Evolutionary conservation across 495 filamentous ascomycete genomes (phyloP).

Genomic region (Penicillium nucicola): DNA sequence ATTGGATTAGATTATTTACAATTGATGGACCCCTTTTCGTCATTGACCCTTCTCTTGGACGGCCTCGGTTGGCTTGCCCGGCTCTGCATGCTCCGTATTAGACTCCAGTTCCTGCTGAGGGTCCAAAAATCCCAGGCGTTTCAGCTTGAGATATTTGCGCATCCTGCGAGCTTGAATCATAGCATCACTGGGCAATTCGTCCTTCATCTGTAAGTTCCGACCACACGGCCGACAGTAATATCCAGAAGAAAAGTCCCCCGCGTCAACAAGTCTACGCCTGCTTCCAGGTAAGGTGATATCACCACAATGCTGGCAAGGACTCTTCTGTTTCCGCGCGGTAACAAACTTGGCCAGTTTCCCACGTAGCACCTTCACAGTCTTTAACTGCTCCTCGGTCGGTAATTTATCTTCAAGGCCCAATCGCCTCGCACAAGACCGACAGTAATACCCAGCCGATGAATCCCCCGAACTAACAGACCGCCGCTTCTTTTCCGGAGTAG

Average conservation of each 20-base stretch:
- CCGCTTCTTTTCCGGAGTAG: neutral
- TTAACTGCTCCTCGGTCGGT: neutral
- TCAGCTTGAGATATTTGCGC: neutral
- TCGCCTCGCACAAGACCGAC: neutral
- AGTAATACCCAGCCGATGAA: constrained; percentile 3
- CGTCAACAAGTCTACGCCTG: constrained; percentile 1
- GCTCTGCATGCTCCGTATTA: no score
- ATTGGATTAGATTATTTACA: no score
- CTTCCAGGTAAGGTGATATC: neutral
- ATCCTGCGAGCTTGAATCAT: neutral
- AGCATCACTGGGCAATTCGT: neutral
- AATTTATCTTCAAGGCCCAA: neutral
- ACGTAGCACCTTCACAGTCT: neutral
- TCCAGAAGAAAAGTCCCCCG: neutral
- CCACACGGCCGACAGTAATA: constrained; percentile 4
- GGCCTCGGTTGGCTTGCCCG: no score
- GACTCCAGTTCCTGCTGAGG: no score
- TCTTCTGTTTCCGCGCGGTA: neutral
- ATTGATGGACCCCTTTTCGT: neutral
- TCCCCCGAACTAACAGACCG: neutral
- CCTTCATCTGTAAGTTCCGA: neutral
- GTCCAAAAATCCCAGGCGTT: neutral
- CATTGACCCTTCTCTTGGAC: neutral
- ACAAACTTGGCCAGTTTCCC: neutral
- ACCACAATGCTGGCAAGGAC: constrained; percentile 2